Conservation (phyloP, 2,329 filamentous ascomycete species). For the Exophiala alcalophila region DNA sequence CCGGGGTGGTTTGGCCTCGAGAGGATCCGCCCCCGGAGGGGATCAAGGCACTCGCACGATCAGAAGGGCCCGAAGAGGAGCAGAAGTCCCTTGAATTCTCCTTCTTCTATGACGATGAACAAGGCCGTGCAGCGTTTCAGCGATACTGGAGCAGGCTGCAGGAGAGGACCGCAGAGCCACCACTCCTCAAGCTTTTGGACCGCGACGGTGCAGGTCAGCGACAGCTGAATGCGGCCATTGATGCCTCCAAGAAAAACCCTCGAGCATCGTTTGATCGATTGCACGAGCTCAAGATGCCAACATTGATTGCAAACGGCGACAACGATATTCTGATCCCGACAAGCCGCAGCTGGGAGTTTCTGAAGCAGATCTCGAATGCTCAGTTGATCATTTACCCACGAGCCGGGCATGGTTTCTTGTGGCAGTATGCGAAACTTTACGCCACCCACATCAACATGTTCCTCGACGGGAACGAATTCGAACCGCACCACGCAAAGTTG, state of each 20-base stretch:
- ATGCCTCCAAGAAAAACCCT: constrained; percentile 10
- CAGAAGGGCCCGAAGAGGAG: constrained; percentile 9
- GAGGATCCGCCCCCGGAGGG: constrained; percentile 8
- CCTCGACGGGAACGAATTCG: constrained; percentile 17
- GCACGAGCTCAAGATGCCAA: constrained; percentile 18
- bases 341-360: constrained; percentile 23
- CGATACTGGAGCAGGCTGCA: constrained; percentile 14
- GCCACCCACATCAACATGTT: constrained; percentile 21
- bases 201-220: constrained; percentile 8
- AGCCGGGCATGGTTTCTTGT: constrained; percentile 22
- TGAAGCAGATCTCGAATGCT: constrained; percentile 17
- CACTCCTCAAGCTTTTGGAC: constrained; percentile 12
- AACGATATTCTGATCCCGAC: constrained; percentile 20
- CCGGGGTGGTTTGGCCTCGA: constrained; percentile 21
- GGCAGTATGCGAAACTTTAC: constrained; percentile 21
- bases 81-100: constrained; percentile 12
- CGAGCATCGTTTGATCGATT: constrained; percentile 16
- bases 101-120: constrained; percentile 16
- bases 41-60: constrained; percentile 5
- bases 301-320: constrained; percentile 19
- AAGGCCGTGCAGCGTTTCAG: constrained; percentile 13
- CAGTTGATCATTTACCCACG: constrained; percentile 24
- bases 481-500: constrained; percentile 12
- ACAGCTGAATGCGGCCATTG: constrained; percentile 9
- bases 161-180: constrained; percentile 18